Evolutionary conservation across 345 rosid genomes (phyloP), one percentile per base, ranked within the genome.

Genomic region (Syzygium aromaticum): DNA sequence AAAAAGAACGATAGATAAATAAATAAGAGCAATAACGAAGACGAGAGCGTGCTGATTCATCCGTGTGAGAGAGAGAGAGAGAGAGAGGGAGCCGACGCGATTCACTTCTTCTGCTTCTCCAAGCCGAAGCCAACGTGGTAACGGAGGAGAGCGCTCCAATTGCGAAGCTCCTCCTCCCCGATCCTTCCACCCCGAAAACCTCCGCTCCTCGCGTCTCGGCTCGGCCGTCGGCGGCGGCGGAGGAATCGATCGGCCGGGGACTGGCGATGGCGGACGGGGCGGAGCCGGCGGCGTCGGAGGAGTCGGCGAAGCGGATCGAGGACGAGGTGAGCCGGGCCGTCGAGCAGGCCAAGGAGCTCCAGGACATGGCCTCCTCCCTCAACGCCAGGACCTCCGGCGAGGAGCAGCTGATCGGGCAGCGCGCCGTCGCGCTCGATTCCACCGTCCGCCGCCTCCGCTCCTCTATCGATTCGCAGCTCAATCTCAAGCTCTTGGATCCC

Each of bases 331-430:
- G 87, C 86, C 89, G 92, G 52, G 90, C 93, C 73, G 88, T 94
- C 84, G 98, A 98, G 78, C 94, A 94, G 91, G 94, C 96, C 2
- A 95, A 92, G 88, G 96, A 94, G 92, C 94, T 98, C 61, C 96
- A 96, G 85, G 98, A 98, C 51, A 87, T 95, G 11, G 95, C 95
- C 6, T 80, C 96, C 28, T 92, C 96, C 7, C 88, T 94, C 53
- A 89, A 95, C 28, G 91, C 95, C 28, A 88, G 88, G 56, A 90
- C 94, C 46, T 92, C 93, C 15, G 91, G 85, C 85, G 99, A 94
- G 28, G 99, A 98, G 80, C 95, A 90, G 57, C 92, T 95, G 78
- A 94, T 98, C 84, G 93, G 93, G 23, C 96, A 93, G 78, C 93
- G 96, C 43, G 98, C 95, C 57, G 92, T 92, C 84, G 87, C 95